Evolutionary conservation across 2,329 filamentous ascomycete genomes (phyloP).

Genomic region (Mycocentrospora acerina): DNA sequence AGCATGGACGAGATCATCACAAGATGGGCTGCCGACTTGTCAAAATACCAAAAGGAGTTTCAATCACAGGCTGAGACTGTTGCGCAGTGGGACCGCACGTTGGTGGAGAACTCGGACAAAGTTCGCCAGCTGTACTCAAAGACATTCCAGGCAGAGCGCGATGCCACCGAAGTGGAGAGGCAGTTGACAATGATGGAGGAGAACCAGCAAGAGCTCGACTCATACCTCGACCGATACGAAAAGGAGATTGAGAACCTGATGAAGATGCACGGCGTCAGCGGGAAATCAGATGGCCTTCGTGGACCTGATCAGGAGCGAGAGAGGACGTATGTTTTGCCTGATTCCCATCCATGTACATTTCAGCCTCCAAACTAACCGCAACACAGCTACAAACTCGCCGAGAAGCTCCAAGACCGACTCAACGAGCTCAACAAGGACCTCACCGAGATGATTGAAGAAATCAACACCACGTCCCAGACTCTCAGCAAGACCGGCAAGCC

Average conservation of each 20-base stretch:
- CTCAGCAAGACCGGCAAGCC: constrained; percentile 87
- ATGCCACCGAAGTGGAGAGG: constrained; percentile 89
- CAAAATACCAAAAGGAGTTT: constrained; percentile 97
- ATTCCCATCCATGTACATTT: too few relatives aligned
- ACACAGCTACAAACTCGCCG: constrained; percentile 77
- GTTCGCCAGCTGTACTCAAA: constrained; percentile 90
- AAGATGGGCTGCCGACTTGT: constrained; percentile 90
- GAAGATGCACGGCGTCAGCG: constrained; percentile 72
- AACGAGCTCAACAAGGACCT: constrained; percentile 94
- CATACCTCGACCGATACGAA: constrained; percentile 89
- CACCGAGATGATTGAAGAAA: constrained; percentile 95
- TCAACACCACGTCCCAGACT: constrained; percentile 87
- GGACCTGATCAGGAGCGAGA: constrained; percentile 96
- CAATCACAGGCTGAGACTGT: constrained; percentile 86
- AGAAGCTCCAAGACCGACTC: constrained; percentile 85
- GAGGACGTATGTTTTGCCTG: constrained; percentile 64
- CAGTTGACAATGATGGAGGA: constrained; percentile 87
- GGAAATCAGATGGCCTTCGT: constrained; percentile 68
- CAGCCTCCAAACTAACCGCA: constrained; percentile 8
- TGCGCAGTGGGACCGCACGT: constrained; percentile 83
- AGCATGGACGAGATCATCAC: constrained; percentile 99
- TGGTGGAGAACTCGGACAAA: constrained; percentile 93
- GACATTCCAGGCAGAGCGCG: constrained; percentile 90
- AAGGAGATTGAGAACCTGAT: constrained; percentile 88
- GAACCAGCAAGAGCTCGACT: constrained; percentile 86